Conservation (phyloP, 2,329 filamentous ascomycete species). For the Penicillium concentricum region DNA sequence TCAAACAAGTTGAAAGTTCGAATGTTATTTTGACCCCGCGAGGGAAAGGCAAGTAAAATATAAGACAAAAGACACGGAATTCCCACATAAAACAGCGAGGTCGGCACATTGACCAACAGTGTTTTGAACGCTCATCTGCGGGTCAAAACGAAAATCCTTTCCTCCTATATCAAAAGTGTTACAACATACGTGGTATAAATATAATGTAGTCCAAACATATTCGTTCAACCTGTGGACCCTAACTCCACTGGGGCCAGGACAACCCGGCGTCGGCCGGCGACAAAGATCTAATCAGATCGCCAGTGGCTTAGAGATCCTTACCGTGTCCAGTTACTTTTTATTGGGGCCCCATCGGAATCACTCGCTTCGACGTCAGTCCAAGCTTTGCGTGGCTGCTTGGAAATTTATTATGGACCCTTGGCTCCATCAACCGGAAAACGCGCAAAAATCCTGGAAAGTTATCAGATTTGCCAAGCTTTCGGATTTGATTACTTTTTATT, state of each 20-base stretch:
- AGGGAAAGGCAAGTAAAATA: not conserved
- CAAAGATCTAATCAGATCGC: constrained; percentile 10
- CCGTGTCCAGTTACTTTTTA: not conserved
- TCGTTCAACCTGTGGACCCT: not conserved
- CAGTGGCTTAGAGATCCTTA: not conserved
- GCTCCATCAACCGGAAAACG: not conserved
- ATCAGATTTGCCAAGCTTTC: constrained; percentile 10
- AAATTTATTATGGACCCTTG: constrained; percentile 5
- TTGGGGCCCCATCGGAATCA: not conserved
- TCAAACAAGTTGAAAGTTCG: not conserved
- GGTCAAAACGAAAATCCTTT: constrained; percentile 2
- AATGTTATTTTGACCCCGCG: not conserved
- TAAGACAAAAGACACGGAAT: not conserved
- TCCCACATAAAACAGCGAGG: constrained; percentile 1
- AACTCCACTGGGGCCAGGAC: not conserved
- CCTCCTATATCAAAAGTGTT: not conserved
- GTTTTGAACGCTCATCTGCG: not conserved
- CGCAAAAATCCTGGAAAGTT: not conserved
- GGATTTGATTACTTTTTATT: not conserved
- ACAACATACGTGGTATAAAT: not conserved
- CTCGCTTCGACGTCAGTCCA: not conserved
- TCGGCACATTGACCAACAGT: not conserved
- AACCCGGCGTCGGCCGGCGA: not conserved
- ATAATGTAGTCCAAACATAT: constrained; percentile 2
- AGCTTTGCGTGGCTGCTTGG: constrained; percentile 3